Conservation (phyloP, 2,329 filamentous ascomycete genomes). For the Knufia petricola region DNA sequence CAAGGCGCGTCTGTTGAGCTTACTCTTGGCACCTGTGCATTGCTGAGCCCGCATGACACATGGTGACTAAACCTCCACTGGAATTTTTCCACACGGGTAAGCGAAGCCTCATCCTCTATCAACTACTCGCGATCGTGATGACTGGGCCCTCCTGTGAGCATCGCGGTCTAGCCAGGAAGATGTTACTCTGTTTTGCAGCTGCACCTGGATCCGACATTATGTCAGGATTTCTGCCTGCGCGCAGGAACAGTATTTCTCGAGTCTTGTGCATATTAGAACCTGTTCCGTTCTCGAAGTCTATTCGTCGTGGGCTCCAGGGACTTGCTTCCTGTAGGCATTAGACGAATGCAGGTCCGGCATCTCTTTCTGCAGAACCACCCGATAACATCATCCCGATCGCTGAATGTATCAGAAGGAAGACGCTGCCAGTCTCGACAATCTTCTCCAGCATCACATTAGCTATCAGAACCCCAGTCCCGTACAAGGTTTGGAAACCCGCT, state of each 20-base stretch:
- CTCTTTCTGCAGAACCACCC: no score
- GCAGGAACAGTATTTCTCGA: neutral
- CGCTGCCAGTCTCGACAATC: no score
- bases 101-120: neutral
- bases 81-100: neutral
- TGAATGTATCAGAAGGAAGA: no score
- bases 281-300: no score
- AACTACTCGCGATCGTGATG: neutral
- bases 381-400: no score
- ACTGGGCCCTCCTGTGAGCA: slow-evolving; percentile 1
- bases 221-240: neutral
- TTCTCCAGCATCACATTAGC: neutral
- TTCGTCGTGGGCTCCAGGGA: no score
- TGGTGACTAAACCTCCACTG: neutral
- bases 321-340: no score
- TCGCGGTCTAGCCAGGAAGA: neutral
- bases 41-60: neutral
- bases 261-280: neutral
- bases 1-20: neutral
- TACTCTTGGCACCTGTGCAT: neutral
- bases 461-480: neutral
- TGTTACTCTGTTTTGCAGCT: neutral
- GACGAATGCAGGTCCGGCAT: no score
- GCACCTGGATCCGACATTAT: neutral
- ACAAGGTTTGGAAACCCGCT: neutral